Base-by-base conservation (phyloP, 257 asterid species). In the Paraleonurus japonicus region DNA sequence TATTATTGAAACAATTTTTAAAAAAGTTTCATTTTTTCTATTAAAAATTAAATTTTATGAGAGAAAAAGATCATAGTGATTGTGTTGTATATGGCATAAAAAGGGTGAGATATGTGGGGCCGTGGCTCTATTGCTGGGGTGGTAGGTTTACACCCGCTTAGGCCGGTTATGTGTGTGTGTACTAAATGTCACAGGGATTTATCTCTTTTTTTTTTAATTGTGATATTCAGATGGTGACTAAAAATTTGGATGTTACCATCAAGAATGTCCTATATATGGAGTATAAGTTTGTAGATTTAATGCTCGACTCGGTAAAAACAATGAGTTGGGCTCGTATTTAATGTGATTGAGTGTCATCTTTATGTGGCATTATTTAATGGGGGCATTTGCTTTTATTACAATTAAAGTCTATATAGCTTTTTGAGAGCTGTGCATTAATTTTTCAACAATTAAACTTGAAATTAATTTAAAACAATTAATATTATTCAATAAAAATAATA, bases 61-160 rank as follows among this genome's bases (percentile, higher is more conserved):
- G 54, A 47, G 26, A 20, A 12, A 27, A 39, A 41, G 19, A 43
- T 50, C 30, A 61, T 33, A 48, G 9, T 27, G 69, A 26, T 43
- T 12, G 70, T 69, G 54, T 24, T 71, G 48, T 60, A 76, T 67
- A 69, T 72, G 81, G 81, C 74, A 48, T 55, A 45, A 41, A n/a
- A 61, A 45, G 77, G 80, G 72, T 64, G 78, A 54, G 74, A 51
- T 35, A 66, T 5, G 13, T 19, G 83, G n/a, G n/a, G n/a, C n/a
- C n/a, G n/a, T n/a, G n/a, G n/a, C n/a, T n/a, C n/a, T n/a, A n/a
- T n/a, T n/a, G 76, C 67, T 60, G 75, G 78, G 93, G 96, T 88
- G 89, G 87, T 75, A 78, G 53, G 88, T 57, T 85, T 68, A 86
- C 92, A 81, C 97, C 96, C 95, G 90, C 95, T 83, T 83, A 82